A percentile compares a stretch with the other conserved stretches of the same genome.
These are phyloP conservation scores for Vanrija sp. DNA, from an alignment of 1,284 basidiomycete species.

Conservation along the genomic window DNA sequence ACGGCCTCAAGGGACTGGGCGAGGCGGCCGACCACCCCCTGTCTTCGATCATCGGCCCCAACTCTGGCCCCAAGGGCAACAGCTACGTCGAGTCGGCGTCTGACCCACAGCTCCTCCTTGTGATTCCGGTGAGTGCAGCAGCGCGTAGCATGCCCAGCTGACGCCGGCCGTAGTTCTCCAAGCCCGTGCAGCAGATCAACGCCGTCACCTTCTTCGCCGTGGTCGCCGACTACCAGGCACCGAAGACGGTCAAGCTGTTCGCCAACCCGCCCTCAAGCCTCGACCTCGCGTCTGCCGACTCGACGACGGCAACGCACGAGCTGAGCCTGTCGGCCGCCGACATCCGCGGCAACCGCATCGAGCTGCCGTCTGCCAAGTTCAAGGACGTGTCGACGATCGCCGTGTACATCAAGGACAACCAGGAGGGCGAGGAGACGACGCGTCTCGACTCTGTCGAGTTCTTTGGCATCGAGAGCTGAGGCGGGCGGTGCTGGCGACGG, in stretches of 20 bases:
- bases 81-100: slow-evolving; percentile 71
- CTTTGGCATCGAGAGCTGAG: slow-evolving; percentile 52
- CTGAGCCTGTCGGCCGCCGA: slow-evolving; percentile 44
- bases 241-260: slow-evolving; percentile 60
- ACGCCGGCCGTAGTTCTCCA: slow-evolving; percentile 62
- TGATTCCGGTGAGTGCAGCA: slow-evolving; percentile 57
- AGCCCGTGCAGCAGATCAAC: slow-evolving; percentile 64
- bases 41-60: slow-evolving; percentile 58
- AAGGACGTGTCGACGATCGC: slow-evolving; percentile 69
- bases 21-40: slow-evolving; percentile 62
- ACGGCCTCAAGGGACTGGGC: slow-evolving; percentile 66
- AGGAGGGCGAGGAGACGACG: slow-evolving; percentile 68
- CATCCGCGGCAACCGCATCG: slow-evolving; percentile 57
- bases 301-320: slow-evolving; percentile 47
- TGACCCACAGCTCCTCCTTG: slow-evolving; percentile 69
- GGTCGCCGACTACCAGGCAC: slow-evolving; percentile 55
- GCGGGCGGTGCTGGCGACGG: not conserved
- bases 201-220: slow-evolving; percentile 62
- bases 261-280: slow-evolving; percentile 61
- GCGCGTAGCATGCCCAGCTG: not conserved
- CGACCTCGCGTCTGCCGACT: slow-evolving; percentile 58
- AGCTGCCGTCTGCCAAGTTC: slow-evolving; percentile 70
- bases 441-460: slow-evolving; percentile 73
- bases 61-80: slow-evolving; percentile 51
- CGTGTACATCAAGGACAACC: slow-evolving; percentile 75